Base-by-base conservation (phyloP, 768 basidiomycete genomes). In the Podaxis sp. region DNA sequence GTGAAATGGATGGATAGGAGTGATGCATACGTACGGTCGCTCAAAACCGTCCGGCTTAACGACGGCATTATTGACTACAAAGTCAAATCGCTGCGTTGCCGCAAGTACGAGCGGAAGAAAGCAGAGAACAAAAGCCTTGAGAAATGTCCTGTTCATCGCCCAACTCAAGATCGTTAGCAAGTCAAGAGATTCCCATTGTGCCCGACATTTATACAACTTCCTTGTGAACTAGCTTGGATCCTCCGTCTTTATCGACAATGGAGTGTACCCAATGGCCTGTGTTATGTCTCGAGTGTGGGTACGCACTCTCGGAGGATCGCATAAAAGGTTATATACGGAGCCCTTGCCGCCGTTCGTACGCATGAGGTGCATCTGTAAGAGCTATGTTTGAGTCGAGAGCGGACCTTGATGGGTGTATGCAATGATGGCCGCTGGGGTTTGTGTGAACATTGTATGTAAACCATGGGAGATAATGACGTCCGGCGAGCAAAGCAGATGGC, bases 21-120 rank as follows among this genome's bases (percentile, higher is more conserved):
- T 36, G 36, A 22, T 2, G 9, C n/a, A 58, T 59, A 28, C 53
- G 3, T 70, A 55, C 38, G n/a, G 17, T 38, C 38, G 68, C 30
- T 52, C 65, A 49, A 77, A 79, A 2, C 81, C 82, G 46, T 82
- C 81, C 5, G 81, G 82, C 4, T 76, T 66, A 17, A 80, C 69
- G 19, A 62, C 52, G 15, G 71, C 72, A 65, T 83, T 83, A 22
- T 68, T 73, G 38, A 80, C 65, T 59, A 73, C 68, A 39, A 55
- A 55, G 2, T 55, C 54, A 8, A 55, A 38, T 15, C 11, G 8
- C 7, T 33, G 54, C 7, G 54, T 55, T 38, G 8, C 38, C n/a
- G 38, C 54, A n/a, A 55, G 22, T 2, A 28, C 54, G 2, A 40
- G 9, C 4, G 38, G 36, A 9, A 55, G 19, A 24, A 55, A 2